These are phyloP conservation scores for Apiospora phragmitis DNA, from an alignment of 2,329 filamentous ascomycete genomes.

Conservation along the genomic window DNA sequence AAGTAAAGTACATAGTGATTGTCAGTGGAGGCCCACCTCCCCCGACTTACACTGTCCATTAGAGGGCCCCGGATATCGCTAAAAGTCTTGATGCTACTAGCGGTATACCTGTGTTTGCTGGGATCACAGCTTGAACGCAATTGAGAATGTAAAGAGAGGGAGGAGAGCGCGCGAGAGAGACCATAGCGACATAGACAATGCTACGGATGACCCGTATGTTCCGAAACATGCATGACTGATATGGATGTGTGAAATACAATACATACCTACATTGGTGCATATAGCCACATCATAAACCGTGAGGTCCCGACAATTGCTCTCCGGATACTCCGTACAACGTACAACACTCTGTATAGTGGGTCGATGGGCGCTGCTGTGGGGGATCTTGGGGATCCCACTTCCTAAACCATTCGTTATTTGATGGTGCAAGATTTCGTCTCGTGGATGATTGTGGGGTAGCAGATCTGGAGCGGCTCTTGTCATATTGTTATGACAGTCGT, in stretches of 20 bases:
- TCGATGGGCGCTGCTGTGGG: neutral
- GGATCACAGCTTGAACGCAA: too few species aligned
- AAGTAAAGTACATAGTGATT: neutral
- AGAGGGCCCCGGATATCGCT: neutral
- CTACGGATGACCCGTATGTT: neutral
- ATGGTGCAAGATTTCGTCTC: neutral
- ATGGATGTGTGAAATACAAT: neutral
- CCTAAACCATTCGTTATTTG: neutral
- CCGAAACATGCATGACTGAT: neutral
- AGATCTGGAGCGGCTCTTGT: neutral
- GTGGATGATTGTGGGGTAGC: neutral
- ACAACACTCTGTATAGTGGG: constrained; percentile 1
- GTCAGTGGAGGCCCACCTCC: neutral
- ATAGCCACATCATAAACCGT: neutral
- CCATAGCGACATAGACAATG: neutral
- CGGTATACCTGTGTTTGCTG: neutral
- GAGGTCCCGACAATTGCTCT: neutral
- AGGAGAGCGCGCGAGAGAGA: neutral
- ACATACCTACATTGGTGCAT: neutral
- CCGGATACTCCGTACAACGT: neutral
- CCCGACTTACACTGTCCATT: neutral
- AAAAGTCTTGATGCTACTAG: neutral
- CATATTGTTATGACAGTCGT: neutral
- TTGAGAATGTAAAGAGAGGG: neutral
- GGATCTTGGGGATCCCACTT: neutral